A percentile compares a stretch with the other conserved stretches of the same genome.
Conservation (phyloP, 1,139 yeast species). For the Geotrichum fermentans region DNA sequence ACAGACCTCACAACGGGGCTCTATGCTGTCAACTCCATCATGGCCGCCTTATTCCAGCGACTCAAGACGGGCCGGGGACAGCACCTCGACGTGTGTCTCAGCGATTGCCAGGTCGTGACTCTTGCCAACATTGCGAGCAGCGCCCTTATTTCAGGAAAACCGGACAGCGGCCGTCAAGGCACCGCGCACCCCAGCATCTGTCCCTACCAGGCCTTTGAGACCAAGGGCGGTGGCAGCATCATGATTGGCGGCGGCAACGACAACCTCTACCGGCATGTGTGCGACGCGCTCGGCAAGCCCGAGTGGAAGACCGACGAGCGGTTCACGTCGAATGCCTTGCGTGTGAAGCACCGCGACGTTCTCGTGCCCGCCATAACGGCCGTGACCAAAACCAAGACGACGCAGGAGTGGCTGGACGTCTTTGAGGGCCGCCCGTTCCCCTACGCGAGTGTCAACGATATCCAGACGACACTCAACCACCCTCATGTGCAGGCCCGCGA, state of each 20-base stretch:
- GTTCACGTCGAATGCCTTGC: constrained; percentile 37
- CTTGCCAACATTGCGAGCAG: constrained; percentile 42
- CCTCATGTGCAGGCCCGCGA: constrained; percentile 40
- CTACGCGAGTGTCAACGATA: constrained; percentile 42
- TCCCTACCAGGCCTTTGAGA: constrained; percentile 43
- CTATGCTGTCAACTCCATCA: constrained; percentile 39
- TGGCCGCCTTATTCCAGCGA: constrained; percentile 40
- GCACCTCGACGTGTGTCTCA: constrained; percentile 38
- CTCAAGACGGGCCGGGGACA: constrained; percentile 36
- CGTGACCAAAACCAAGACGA: constrained; percentile 33
- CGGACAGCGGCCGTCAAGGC: constrained; percentile 42
- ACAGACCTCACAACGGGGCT: constrained; percentile 43
- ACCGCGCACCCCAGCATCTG: constrained; percentile 44
- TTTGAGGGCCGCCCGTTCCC: constrained; percentile 39
- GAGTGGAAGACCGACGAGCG: constrained; percentile 39
- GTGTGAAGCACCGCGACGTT: constrained; percentile 37
- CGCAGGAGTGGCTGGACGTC: constrained; percentile 38
- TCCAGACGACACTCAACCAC: constrained; percentile 37
- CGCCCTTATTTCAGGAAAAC: constrained; percentile 40
- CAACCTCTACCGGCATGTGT: constrained; percentile 36
- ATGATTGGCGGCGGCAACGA: constrained; percentile 46
- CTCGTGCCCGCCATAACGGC: constrained; percentile 37
- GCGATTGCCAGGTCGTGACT: constrained; percentile 42
- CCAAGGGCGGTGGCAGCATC: constrained; percentile 37
- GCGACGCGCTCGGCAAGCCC: constrained; percentile 37